Evolutionary conservation across 495 filamentous ascomycete genomes (phyloP).

Genomic region (Penicillium crystallinum): DNA sequence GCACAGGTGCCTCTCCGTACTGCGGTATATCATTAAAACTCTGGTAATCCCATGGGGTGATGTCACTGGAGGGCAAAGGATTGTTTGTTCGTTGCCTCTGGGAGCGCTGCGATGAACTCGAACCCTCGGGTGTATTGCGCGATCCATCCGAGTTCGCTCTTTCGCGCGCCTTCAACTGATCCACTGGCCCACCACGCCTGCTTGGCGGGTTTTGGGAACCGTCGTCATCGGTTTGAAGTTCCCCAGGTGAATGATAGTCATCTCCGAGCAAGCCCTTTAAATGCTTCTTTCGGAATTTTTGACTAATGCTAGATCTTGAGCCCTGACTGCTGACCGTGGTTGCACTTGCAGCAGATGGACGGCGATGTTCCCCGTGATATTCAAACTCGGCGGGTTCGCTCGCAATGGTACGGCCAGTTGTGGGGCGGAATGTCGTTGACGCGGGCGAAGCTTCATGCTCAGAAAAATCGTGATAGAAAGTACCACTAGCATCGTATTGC

Average conservation of each 20-base stretch:
- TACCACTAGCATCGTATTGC: conserved; percentile 33
- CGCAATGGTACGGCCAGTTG: conserved; percentile 52
- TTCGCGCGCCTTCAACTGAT: conserved; percentile 54
- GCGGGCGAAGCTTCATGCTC: conserved; percentile 52
- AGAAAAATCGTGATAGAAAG: conserved; percentile 41
- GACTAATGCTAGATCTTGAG: conserved; percentile 71
- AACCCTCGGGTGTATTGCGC: conserved; percentile 18
- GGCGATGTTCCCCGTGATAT: conserved; percentile 66
- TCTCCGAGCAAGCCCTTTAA: conserved; percentile 85
- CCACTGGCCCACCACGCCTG: conserved; percentile 43
- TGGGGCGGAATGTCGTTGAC: conserved; percentile 60
- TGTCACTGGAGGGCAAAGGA: conserved; percentile 85
- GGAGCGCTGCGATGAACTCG: conserved; percentile 58
- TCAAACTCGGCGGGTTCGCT: conserved; percentile 65
- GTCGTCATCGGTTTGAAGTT: conserved; percentile 68
- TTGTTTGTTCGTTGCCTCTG: conserved; percentile 63
- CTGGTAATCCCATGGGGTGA: conserved; percentile 94
- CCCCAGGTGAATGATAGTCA: conserved; percentile 58
- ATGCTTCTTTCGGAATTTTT: conserved; percentile 62
- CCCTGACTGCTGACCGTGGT: conserved; percentile 87
- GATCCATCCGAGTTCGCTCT: conserved; percentile 67
- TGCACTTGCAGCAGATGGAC: conserved; percentile 85
- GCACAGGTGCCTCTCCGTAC: conserved; percentile 78
- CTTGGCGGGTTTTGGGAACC: conserved; percentile 19
- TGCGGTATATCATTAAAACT: conserved; percentile 77